These are phyloP conservation scores for Fusarium dimerum DNA, from an alignment of 2,329 filamentous ascomycete species.

Conservation along the genomic window DNA sequence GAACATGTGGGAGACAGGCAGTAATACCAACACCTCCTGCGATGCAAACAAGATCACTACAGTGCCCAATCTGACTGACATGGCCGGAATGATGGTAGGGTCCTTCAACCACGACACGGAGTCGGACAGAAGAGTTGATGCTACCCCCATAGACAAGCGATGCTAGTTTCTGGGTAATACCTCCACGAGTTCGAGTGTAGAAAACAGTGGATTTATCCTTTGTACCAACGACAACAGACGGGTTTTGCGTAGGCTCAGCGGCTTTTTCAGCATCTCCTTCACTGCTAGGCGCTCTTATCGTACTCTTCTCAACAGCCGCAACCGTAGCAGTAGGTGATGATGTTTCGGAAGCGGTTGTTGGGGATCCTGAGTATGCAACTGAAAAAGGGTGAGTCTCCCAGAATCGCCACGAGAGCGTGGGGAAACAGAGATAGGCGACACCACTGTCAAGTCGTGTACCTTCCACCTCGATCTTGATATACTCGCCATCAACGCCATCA, in stretches of 20 bases:
- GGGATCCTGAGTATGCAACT: slow-evolving; percentile 14
- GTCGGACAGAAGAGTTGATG: slow-evolving; percentile 2
- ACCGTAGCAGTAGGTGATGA: neutral
- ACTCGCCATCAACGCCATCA: slow-evolving; percentile 29
- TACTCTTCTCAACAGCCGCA: neutral
- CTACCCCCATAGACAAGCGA: slow-evolving; percentile 1
- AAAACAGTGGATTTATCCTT: no score
- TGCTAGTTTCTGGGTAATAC: slow-evolving; percentile 24
- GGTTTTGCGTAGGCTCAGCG: no score
- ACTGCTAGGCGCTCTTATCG: slow-evolving; percentile 8
- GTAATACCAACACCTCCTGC: slow-evolving; percentile 37
- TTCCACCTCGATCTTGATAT: slow-evolving; percentile 34
- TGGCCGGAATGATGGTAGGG: slow-evolving; percentile 27
- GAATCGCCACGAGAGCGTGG: slow-evolving; percentile 36
- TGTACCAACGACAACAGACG: no score
- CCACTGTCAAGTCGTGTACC: slow-evolving; percentile 20
- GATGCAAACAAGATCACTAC: slow-evolving; percentile 30
- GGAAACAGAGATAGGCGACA: slow-evolving; percentile 38
- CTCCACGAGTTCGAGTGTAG: slow-evolving; percentile 24
- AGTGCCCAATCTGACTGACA: slow-evolving; percentile 22
- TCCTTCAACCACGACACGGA: slow-evolving; percentile 31
- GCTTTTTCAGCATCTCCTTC: no score
- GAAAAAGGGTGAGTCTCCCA: slow-evolving; percentile 42
- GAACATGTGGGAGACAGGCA: slow-evolving; percentile 3
- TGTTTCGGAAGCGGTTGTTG: no score